Base-by-base conservation (phyloP, 2,329 filamentous ascomycete species). In the Penicillium digitatum region DNA sequence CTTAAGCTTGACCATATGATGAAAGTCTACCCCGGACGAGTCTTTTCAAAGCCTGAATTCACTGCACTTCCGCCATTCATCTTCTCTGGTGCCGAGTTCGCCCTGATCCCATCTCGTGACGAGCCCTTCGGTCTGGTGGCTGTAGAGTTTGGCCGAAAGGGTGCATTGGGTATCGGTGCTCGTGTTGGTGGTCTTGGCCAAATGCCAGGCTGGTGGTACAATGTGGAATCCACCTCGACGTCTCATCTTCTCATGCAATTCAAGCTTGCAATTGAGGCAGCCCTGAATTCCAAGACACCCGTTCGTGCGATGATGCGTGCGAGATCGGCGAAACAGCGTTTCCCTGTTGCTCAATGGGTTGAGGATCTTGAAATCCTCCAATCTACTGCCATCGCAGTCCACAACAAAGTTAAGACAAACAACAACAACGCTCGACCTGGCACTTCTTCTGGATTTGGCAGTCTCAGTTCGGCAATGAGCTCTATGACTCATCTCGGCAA, bases 201-300 rank as follows among this genome's bases (percentile, higher is more conserved):
- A 65, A 87, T 87, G 84, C 85, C 85, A 16, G 85, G 85, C 32
- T 87, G 84, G 81, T 87, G 85, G 85, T 87, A 82, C 67, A 87
- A 85, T 0, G 81, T 87, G 56, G 85, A 87, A 68, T 86, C 82
- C 0, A 83, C 79, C 10, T 82, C 82, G 1, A 85, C 84, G 0
- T 79, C 79, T 44, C 85, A 87, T 73, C 72, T 87, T 38, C 76
- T 87, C 53, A 78, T 82, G 45, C 85, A 87, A 66, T 87, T 87
- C 76, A 84, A 82, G 68, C 76, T 79, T 61, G 82, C 85, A 14
- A 86, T 87, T 56, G 74, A 81, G 18, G 78, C 79, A 50, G 85
- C 85, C 1, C 70, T 87, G 42, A 80, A 77, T 52, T 85, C 83
- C 3, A 82, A 82, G 63, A 72, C 73, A 18, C 74, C 81, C 31